These are phyloP conservation scores for Suhomyces coccinellae DNA, from an alignment of 1,139 yeast genomes.

Conservation along the genomic window DNA sequence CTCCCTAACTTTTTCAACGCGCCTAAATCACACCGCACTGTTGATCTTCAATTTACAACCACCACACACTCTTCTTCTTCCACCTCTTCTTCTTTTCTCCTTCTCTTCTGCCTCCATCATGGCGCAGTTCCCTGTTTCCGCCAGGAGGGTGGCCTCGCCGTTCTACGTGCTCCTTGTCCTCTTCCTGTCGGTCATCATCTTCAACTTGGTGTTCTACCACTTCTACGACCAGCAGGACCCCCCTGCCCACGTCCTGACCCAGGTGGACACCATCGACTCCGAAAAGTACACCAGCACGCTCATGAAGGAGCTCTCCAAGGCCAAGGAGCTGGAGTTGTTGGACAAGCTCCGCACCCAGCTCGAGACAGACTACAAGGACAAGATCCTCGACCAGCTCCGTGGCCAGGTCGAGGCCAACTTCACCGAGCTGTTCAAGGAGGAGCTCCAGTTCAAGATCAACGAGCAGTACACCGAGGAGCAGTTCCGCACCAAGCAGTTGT, in stretches of 20 bases:
- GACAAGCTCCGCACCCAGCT: conserved; percentile 18
- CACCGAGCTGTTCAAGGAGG: conserved; percentile 18
- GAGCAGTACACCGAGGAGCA: conserved; percentile 23
- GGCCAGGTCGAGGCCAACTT: conserved; percentile 14
- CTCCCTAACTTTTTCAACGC: not conserved
- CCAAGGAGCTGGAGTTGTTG: conserved; percentile 20
- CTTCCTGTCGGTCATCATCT: conserved; percentile 12
- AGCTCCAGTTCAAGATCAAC: conserved; percentile 19
- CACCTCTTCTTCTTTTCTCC: no score
- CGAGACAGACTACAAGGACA: conserved; percentile 14
- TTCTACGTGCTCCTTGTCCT: conserved; percentile 12
- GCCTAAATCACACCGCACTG: not conserved
- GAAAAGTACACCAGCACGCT: conserved; percentile 13
- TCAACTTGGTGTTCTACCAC: conserved; percentile 13
- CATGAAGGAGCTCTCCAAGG: conserved; percentile 15
- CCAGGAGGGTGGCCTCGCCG: conserved; percentile 16
- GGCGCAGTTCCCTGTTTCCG: conserved; percentile 4
- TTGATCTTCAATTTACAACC: no score
- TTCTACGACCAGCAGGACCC: conserved; percentile 1
- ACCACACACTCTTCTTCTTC: no score
- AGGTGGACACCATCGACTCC: conserved; percentile 9
- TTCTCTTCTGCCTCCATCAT: not conserved
- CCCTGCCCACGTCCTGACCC: not conserved
- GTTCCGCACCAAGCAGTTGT: conserved; percentile 20
- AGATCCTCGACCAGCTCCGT: conserved; percentile 17